Percentiles rank a stretch among this genome's conserved stretches.
Conservation (phyloP, 108 stramenopile species). For the Parietichytrium sp. region DNA sequence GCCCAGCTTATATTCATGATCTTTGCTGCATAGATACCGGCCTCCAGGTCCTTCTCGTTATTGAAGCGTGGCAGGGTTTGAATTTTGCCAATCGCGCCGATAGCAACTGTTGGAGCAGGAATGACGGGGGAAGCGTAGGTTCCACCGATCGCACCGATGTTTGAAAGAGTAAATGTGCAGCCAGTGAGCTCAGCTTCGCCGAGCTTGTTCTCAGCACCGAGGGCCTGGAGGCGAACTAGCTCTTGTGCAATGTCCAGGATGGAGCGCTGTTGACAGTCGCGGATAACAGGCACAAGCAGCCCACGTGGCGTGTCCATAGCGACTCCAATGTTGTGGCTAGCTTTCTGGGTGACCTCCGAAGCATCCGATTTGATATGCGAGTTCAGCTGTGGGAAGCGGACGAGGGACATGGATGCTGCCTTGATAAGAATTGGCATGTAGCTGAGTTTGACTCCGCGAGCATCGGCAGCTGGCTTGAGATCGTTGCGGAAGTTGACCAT, state of each 20-base stretch:
- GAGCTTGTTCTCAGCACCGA: constrained; percentile 55
- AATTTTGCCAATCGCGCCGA: constrained; percentile 91
- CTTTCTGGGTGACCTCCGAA: constrained; percentile 69
- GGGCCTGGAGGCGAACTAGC: constrained; percentile 69
- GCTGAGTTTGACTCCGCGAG: constrained; percentile 61
- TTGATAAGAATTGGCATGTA: constrained; percentile 87
- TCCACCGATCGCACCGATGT: constrained; percentile 97
- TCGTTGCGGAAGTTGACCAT: constrained; percentile 64
- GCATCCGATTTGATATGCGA: constrained; percentile 71
- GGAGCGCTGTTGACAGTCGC: constrained; percentile 67
- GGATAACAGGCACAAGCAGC: constrained; percentile 85
- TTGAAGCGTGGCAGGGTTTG: constrained; percentile 83
- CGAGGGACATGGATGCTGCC: constrained; percentile 79
- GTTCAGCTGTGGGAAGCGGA: constrained; percentile 80
- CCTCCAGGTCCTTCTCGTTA: constrained; percentile 40
- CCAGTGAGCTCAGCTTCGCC: constrained; percentile 71
- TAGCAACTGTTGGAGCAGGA: constrained; percentile 83
- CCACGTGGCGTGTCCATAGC: constrained; percentile 94
- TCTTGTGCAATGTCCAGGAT: constrained; percentile 81
- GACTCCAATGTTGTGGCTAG: constrained; percentile 86
- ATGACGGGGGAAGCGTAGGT: constrained; percentile 89
- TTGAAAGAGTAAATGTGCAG: constrained; percentile 86
- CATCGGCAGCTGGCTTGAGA: constrained; percentile 63
- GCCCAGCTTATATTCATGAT: constrained; percentile 92
- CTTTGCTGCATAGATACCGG: constrained; percentile 67